Base-by-base conservation (phyloP, 1,139 yeast species). In the Debaryomycetaceae sp. region DNA sequence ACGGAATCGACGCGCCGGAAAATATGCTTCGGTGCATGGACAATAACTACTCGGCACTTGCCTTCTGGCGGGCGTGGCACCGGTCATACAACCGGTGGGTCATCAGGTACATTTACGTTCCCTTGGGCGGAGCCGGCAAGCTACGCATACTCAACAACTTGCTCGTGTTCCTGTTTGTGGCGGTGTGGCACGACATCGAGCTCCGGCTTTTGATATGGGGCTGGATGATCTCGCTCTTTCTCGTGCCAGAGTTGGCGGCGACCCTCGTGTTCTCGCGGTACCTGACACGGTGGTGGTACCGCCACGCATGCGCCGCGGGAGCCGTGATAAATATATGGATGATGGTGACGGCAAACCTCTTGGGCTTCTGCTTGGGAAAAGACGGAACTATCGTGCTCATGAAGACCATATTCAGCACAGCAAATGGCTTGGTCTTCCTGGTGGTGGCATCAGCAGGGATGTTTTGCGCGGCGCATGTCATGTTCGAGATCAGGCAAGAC, bases 41-140 rank as follows among this genome's bases (percentile, higher is more conserved):
- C 51, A 85, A 92, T 53, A 92, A 90, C 53, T 90, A 79, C 51
- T 80, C 94, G 16, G 92, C 96, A 0, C 54, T 83, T 37, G 86
- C 93, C 8, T 92, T 92, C 51, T 92, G 99, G 99, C 70, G 98
- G 47, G 93, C 96, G 2, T 92, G 99, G 99, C 99, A 92, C 51
- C 69, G 97, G 43, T 80, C 94, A 25, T 92, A 64, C 57, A 87
- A 90, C 55, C 70, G 82, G 40, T 92, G 96, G 94, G 79, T 83
- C 25, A 68, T 81, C 13, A 65, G 95, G 37, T 77, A 77, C 43
- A 69, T 90, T 27, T 90, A 90, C 45, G 68, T 87, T 14, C 97
- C 97, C 2, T 58, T 90, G 36, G 71, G 71, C 5, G 97, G 97
- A 4, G 95, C 96, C 1, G 68, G 82, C 2, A 60, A 57, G 6